Conservation (phyloP, 192 early-diverging fungal genomes). For the Coemansia sp. region DNA sequence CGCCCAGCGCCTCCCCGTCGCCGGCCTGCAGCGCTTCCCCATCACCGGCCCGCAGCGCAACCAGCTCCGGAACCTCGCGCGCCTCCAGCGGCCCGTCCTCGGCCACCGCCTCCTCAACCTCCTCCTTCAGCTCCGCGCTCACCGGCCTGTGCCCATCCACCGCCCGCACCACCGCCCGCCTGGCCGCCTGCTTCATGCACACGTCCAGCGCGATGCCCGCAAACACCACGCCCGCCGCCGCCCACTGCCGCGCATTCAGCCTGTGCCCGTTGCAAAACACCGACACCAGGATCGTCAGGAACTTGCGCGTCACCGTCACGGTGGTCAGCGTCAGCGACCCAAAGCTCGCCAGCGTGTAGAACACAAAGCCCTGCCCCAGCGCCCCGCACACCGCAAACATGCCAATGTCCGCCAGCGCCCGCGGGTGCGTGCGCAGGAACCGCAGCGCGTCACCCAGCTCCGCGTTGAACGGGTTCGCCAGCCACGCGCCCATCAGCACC, state of each 20-base stretch:
- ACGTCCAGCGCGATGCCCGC: slow-evolving; percentile 77
- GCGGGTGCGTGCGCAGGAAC: slow-evolving; percentile 79
- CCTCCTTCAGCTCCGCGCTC: neutral
- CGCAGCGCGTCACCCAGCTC: slow-evolving; percentile 73
- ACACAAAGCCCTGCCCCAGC: slow-evolving; percentile 98
- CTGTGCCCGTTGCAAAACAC: slow-evolving; percentile 86
- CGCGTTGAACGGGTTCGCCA: slow-evolving; percentile 72
- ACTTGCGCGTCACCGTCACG: slow-evolving; percentile 94
- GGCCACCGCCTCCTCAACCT: neutral
- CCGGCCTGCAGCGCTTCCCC: too few relatives aligned
- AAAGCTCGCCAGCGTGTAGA: slow-evolving; percentile 87
- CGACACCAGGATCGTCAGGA: slow-evolving; percentile 91
- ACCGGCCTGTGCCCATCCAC: neutral
- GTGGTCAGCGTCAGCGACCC: slow-evolving; percentile 90
- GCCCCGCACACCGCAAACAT: slow-evolving; percentile 92
- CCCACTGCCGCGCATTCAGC: slow-evolving; percentile 81
- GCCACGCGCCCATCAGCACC: slow-evolving; percentile 68
- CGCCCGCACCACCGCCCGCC: slow-evolving; percentile 13
- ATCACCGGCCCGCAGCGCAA: slow-evolving; percentile 8
- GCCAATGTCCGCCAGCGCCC: slow-evolving; percentile 76
- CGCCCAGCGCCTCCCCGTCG: neutral
- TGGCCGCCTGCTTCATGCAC: slow-evolving; percentile 63
- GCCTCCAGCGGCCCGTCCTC: slow-evolving; percentile 10
- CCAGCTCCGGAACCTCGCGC: slow-evolving; percentile 6
- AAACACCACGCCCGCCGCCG: slow-evolving; percentile 83